Base-by-base conservation (phyloP, 768 basidiomycete species). In the Sarcomyxa edulis region DNA sequence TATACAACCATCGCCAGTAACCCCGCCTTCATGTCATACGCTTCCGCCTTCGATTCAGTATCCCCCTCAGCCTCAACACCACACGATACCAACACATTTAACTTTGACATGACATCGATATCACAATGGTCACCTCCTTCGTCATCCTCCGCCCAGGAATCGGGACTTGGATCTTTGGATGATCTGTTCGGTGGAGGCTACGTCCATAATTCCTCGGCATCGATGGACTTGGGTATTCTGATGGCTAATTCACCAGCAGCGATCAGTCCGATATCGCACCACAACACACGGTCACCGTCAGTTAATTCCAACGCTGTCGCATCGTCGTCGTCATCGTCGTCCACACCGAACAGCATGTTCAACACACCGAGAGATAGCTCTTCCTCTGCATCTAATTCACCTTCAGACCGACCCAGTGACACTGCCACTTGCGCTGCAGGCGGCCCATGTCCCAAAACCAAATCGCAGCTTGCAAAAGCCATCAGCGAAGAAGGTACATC, bases 1-100 rank as follows among this genome's bases (percentile, higher is more conserved):
- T 89, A 77, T 58, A 89, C 83, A 41, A 87, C 84, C 8, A 81
- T 93, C 41, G 87, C 87, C 35, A 80, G 72, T 61, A 90, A 90
- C 46, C 87, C 89, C 1, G 71, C 80, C 61, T 90, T 84, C 67
- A 87, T 85, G 68, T 86, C 87, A n/a, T 84, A 84, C 54, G 74
- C 81, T 11, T 72, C 77, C 14, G 59, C 64, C 6, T 78, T 73
- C 46, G 80, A 81, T 44, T 50, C 62, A 24, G 56, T 61, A 11
- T 50, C 63, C 8, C 56, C 62, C 18, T n/a, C n/a, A n/a, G 50
- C 34, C 4, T 43, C 47, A 32, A 44, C 35, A 33, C 49, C 21
- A 37, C 51, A 42, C 43, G 43, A 54, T 35, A 49, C 60, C 30
- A 65, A 56, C 39, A 46, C 61, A 11, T 76, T 76, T 50, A 62